Conservation (phyloP, 768 basidiomycete species). For the Collybiopsis confluens region DNA sequence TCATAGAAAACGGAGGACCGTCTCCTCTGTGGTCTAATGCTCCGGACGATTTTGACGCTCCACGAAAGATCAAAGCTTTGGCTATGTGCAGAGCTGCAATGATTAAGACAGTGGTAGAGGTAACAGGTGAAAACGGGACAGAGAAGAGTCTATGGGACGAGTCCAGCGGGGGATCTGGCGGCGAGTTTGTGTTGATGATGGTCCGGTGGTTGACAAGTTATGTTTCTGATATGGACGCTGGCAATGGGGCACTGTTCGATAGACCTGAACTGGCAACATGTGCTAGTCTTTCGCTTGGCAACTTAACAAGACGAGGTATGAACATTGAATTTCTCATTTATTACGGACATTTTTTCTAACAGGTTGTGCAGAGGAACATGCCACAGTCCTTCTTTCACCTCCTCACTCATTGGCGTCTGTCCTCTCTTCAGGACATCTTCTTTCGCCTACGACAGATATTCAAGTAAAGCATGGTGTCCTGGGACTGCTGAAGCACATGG, state of each 20-base stretch:
- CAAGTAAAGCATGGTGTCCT: constrained; percentile 88
- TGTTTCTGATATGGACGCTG: constrained; percentile 33
- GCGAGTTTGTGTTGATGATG: constrained; percentile 68
- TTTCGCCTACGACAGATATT: constrained; percentile 57
- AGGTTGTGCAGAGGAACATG: constrained; percentile 57
- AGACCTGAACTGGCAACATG: constrained; percentile 82
- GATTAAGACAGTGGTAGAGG: constrained; percentile 82
- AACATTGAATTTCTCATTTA: too few species aligned
- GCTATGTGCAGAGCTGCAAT: constrained; percentile 82
- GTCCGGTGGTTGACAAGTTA: constrained; percentile 70
- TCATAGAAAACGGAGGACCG: constrained; percentile 71
- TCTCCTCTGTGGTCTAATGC: constrained; percentile 58
- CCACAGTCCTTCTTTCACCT: constrained; percentile 57
- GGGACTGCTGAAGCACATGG: constrained; percentile 83
- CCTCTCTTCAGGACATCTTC: constrained; percentile 51
- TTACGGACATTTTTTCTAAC: too few species aligned
- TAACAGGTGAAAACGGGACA: constrained; percentile 78
- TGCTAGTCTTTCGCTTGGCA: constrained; percentile 78
- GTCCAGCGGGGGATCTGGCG: constrained; percentile 52
- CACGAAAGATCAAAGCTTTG: constrained; percentile 65
- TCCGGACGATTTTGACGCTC: constrained; percentile 45
- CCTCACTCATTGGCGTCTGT: constrained; percentile 62
- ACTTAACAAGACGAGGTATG: constrained; percentile 79
- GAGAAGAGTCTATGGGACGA: constrained; percentile 76
- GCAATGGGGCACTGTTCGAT: constrained; percentile 22